These are phyloP conservation scores for Fusarium zealandicum DNA, from an alignment of 2,329 filamentous ascomycete species.

Conservation along the genomic window DNA sequence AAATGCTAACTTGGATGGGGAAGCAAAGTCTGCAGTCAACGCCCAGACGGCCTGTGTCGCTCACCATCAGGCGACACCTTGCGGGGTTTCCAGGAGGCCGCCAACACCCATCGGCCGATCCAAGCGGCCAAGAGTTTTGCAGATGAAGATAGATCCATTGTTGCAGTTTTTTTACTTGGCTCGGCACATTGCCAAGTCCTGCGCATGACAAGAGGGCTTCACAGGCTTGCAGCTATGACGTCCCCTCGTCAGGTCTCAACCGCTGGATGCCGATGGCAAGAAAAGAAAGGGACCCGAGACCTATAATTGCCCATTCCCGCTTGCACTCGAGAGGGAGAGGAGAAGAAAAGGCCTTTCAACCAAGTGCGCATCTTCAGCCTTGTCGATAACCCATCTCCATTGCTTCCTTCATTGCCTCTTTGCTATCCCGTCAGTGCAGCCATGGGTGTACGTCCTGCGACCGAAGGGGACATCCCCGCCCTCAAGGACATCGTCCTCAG, in stretches of 20 bases:
- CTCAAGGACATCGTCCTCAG: conserved; percentile 30
- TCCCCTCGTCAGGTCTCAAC: not conserved
- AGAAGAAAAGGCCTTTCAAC: not conserved
- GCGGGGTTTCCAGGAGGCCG: conserved; percentile 10
- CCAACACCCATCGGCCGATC: conserved; percentile 7
- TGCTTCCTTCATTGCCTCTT: too few relatives aligned
- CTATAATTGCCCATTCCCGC: not conserved
- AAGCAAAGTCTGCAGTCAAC: too few relatives aligned
- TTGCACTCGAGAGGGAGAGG: not conserved
- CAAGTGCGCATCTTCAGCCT: too few relatives aligned
- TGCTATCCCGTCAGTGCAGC: too few relatives aligned
- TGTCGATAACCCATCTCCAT: too few relatives aligned
- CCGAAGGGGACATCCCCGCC: conserved; percentile 22
- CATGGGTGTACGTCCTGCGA: conserved; percentile 31
- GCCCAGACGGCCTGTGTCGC: not conserved
- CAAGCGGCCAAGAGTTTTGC: not conserved
- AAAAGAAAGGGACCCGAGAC: too few relatives aligned
- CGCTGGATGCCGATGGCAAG: not conserved
- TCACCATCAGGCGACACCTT: conserved; percentile 8
- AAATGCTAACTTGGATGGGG: too few relatives aligned
- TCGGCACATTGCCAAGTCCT: conserved; percentile 7
- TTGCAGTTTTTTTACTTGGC: not conserved
- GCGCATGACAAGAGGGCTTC: not conserved
- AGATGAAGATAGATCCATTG: conserved; percentile 3
- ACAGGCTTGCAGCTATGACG: not conserved